Conservation (phyloP, 75 land plant genomes). For the Larix kaempferi region DNA sequence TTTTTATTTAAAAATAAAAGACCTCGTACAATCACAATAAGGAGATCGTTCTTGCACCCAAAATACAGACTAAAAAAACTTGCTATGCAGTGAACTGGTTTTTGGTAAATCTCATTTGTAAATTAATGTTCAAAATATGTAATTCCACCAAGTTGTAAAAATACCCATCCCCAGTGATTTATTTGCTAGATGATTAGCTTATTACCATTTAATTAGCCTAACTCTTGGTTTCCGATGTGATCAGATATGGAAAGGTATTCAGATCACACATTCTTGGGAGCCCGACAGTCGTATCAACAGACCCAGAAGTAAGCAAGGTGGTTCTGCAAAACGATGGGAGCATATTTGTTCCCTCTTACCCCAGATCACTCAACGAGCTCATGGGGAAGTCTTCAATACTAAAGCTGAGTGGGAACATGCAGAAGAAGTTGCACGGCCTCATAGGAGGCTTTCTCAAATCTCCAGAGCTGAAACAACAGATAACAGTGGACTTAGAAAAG, state of each 20-base stretch:
- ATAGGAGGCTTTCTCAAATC: slow-evolving; percentile 55
- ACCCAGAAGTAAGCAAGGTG: slow-evolving; percentile 56
- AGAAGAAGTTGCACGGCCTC: slow-evolving; percentile 54
- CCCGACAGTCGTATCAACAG: slow-evolving; percentile 60
- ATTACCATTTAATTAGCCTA: background rate
- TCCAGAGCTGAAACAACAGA: slow-evolving; percentile 33
- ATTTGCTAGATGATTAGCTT: no score
- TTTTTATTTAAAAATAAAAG: no score
- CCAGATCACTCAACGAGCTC: slow-evolving; percentile 48
- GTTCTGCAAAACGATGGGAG: slow-evolving; percentile 55
- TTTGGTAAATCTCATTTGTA: no score
- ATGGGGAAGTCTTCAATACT: slow-evolving; percentile 60
- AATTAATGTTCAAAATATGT: no score
- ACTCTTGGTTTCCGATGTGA: background rate
- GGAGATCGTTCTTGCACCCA: no score
- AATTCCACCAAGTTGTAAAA: no score
- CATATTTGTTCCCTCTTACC: slow-evolving; percentile 56
- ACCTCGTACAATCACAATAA: no score
- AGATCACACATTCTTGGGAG: slow-evolving; percentile 71
- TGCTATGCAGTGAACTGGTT: no score
- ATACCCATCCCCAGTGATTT: no score
- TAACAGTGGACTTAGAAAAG: slow-evolving; percentile 35
- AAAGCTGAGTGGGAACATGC: slow-evolving; percentile 37
- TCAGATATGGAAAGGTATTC: slow-evolving; percentile 68
- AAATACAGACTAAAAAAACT: no score